A percentile compares a stretch with the other conserved stretches of the same genome.
phyloP scores from a whole-genome alignment of 2,329 filamentous ascomycete genomes.

The Neoscytalidium dimidiatum region DNA sequence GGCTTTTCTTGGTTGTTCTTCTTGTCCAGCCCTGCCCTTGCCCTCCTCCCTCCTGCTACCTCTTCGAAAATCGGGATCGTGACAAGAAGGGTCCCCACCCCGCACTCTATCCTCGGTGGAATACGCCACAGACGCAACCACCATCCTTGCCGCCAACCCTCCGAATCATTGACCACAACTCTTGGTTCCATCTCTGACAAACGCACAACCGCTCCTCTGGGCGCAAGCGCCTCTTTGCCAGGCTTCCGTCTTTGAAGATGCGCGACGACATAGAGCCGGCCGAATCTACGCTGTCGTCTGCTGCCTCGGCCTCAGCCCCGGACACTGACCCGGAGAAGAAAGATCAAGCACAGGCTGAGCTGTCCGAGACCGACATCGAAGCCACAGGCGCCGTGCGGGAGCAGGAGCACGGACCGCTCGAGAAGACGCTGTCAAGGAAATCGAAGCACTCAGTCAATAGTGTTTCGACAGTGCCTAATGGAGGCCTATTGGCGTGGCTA shows the following conservation, averaged over 20 bases:
- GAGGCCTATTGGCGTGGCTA: conserved; percentile 49
- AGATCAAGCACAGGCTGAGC: background rate
- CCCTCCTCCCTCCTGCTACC: background rate
- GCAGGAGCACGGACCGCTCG: background rate
- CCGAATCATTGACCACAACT: background rate
- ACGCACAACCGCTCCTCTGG: too few relatives aligned
- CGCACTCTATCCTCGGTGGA: background rate
- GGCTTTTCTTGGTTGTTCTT: background rate
- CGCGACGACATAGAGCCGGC: conserved; percentile 15
- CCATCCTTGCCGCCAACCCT: background rate
- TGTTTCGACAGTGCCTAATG: conserved; percentile 47
- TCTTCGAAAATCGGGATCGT: background rate
- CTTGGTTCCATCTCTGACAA: background rate
- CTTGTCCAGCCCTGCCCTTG: background rate
- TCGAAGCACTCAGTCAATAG: conserved; percentile 40
- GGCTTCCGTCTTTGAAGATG: background rate
- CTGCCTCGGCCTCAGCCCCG: background rate
- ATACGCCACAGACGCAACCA: conserved; percentile 1
- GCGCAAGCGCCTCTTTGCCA: background rate
- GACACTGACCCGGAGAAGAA: conserved; percentile 12
- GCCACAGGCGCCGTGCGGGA: background rate
- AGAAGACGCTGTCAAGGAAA: conserved; percentile 4
- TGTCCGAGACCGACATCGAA: conserved; percentile 4
- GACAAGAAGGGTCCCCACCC: background rate
- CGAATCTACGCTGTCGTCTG: conserved; percentile 8